phyloP scores from a whole-genome alignment of 306 rosid genomes.

The Malus sieversii region DNA sequence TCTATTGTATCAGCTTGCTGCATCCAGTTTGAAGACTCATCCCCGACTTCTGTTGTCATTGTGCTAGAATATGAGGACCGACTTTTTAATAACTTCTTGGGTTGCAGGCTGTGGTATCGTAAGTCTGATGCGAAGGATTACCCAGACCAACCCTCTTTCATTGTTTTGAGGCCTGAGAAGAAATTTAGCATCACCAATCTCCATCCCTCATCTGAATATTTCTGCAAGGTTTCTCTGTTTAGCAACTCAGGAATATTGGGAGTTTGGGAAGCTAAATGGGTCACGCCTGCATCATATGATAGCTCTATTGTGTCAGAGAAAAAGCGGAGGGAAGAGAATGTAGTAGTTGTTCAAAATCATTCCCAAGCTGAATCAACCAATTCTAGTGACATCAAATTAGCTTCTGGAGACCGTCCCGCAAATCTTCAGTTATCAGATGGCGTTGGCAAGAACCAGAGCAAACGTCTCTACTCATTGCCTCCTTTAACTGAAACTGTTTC shows the following conservation, averaged over 20 bases:
- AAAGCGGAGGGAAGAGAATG: constrained; percentile 19
- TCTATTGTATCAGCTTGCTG: constrained; percentile 47
- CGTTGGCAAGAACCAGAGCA: constrained; percentile 31
- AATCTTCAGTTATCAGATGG: constrained; percentile 17
- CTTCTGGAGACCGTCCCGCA: constrained; percentile 20
- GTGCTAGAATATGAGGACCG: constrained; percentile 59
- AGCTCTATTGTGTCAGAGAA: constrained; percentile 17
- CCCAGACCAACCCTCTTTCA: constrained; percentile 76
- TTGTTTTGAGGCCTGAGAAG: constrained; percentile 70
- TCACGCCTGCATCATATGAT: constrained; percentile 38
- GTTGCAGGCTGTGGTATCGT: constrained; percentile 84
- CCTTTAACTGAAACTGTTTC: constrained; percentile 16
- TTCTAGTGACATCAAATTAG: constrained; percentile 33
- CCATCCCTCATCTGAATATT: constrained; percentile 64
- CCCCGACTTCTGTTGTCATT: constrained; percentile 61
- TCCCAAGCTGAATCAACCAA: constrained; percentile 39
- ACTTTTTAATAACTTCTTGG: constrained; percentile 47
- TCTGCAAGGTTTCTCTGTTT: constrained; percentile 79
- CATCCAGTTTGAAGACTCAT: constrained; percentile 58
- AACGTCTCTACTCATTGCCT: constrained; percentile 36
- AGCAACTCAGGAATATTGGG: constrained; percentile 65
- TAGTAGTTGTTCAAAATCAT: constrained; percentile 28
- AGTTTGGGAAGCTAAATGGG: constrained; percentile 77
- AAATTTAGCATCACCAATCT: constrained; percentile 58
- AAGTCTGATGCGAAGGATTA: constrained; percentile 41